A percentile compares a stretch with the other conserved stretches of the same genome.
Evolutionary conservation across 2,329 filamentous ascomycete genomes (phyloP).

Genomic region (Aspergillus neoniger): DNA sequence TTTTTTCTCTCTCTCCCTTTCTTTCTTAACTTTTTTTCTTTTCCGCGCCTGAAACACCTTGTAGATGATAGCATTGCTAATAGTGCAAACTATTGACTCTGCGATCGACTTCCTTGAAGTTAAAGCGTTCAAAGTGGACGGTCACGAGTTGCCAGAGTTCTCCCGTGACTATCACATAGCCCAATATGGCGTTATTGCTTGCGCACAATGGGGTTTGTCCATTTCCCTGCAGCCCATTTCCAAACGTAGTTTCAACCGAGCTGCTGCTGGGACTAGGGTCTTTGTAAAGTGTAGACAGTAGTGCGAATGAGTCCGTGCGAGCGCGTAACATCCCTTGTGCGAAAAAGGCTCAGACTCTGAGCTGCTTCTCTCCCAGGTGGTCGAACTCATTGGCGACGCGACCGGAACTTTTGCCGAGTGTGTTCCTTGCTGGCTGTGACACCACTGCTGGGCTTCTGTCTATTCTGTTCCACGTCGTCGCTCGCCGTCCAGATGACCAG

Average conservation of each 20-base stretch:
- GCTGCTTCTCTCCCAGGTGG: neutral
- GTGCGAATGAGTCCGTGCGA: neutral
- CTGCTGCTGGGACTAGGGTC: neutral
- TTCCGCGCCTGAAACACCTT: neutral
- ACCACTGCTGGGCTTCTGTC: constrained; percentile 32
- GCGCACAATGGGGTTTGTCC: neutral
- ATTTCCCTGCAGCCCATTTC: neutral
- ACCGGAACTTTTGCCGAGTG: constrained; percentile 30
- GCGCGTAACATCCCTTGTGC: neutral
- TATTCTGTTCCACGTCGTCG: constrained; percentile 31
- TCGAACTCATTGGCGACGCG: neutral
- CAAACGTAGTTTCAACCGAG: neutral
- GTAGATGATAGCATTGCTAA: neutral
- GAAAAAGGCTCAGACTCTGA: neutral
- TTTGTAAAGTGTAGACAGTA: neutral
- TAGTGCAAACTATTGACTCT: constrained; percentile 38
- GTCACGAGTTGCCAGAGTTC: constrained; percentile 15
- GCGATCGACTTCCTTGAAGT: constrained; percentile 25
- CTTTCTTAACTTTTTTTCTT: neutral
- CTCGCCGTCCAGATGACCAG: constrained; percentile 5
- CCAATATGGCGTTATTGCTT: constrained; percentile 17
- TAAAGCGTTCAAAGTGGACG: constrained; percentile 14
- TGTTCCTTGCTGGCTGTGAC: constrained; percentile 33
- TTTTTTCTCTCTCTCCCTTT: neutral
- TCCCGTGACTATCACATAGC: constrained; percentile 26